Base-by-base conservation (phyloP, 257 asterid genomes). In the Rubia yunnanensis region DNA sequence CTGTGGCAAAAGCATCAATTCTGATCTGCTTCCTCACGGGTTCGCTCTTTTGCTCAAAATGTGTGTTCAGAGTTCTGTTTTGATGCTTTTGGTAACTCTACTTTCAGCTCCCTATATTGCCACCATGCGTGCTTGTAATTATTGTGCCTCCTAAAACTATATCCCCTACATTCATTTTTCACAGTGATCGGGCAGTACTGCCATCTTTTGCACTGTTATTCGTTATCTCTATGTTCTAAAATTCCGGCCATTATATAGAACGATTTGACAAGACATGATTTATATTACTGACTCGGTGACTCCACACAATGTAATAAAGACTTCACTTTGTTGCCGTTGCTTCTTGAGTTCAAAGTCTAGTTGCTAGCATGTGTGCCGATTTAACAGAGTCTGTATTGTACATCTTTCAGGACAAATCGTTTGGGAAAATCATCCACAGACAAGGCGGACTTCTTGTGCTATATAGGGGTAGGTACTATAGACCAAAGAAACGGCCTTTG, bases 401-500 rank as follows among this genome's bases (percentile, higher is more conserved):
- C 68, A 18, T 74, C 64, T 73, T 74, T 57, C 83, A 89, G 97
- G 98, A 89, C 64, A 89, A 87, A 78, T 79, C 97, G 22, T 89
- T 83, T 75, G 95, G 97, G 65, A 83, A 84, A 80, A 84, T 89
- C 73, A 90, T 92, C 65, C 73, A 78, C 60, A 74, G 97, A 58
- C 97, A 87, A 15, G 95, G 97, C 44, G 96, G 92, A 39, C 64
- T 73, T 61, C 76, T 81, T 46, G 75, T 81, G 28, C 83, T 92
- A 50, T 92, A 87, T 72, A 82, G 99, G 74, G 99, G 97, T 57
- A 72, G 99, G 80, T 48, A 86, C 70, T 92, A 92, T 72, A 70
- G 74, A 67, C 74, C 83, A 11, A 83, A 79, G 78, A 71, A 73
- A 70, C 82, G 83, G 67, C 94, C 95, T 14, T 76, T 75, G 65